These are phyloP conservation scores for Pyrenopolyporus hunteri DNA, from an alignment of 495 filamentous ascomycete species.

Conservation along the genomic window DNA sequence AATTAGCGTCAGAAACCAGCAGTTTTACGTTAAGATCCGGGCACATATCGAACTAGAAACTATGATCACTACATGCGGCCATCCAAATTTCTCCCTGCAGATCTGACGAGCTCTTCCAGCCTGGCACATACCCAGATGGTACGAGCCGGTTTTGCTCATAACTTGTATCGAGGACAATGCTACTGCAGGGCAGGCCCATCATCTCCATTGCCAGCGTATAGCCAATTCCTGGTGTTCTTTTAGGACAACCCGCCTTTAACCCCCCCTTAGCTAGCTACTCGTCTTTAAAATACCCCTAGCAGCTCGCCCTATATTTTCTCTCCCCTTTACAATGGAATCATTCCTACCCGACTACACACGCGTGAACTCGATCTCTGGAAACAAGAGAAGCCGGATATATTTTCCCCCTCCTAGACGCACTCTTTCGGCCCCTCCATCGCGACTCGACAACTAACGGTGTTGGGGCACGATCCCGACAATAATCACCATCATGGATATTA, in stretches of 20 bases:
- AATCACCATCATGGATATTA: conserved; percentile 1
- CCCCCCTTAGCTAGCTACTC: not conserved
- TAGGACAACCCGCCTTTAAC: not conserved
- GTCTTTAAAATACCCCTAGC: not conserved
- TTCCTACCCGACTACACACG: not conserved
- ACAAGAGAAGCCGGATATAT: not conserved
- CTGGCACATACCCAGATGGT: no score
- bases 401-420: not conserved
- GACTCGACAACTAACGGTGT: not conserved
- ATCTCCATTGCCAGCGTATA: not conserved
- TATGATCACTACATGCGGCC: not conserved
- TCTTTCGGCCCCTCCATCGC: not conserved
- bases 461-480: not conserved
- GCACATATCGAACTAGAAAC: not conserved
- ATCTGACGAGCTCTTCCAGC: no score
- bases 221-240: not conserved
- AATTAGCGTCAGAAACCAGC: not conserved
- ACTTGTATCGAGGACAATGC: conserved; percentile 4
- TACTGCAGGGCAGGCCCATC: not conserved
- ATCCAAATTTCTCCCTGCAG: no score
- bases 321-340: conserved; percentile 10
- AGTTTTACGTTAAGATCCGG: not conserved
- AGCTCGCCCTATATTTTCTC: not conserved
- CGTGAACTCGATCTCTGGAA: conserved; percentile 2
- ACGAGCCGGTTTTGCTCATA: no score